Evolutionary conservation across 2,329 filamentous ascomycete genomes (phyloP), one percentile per base, ranked within the genome.

Genomic region (Aspergillus sergii): DNA sequence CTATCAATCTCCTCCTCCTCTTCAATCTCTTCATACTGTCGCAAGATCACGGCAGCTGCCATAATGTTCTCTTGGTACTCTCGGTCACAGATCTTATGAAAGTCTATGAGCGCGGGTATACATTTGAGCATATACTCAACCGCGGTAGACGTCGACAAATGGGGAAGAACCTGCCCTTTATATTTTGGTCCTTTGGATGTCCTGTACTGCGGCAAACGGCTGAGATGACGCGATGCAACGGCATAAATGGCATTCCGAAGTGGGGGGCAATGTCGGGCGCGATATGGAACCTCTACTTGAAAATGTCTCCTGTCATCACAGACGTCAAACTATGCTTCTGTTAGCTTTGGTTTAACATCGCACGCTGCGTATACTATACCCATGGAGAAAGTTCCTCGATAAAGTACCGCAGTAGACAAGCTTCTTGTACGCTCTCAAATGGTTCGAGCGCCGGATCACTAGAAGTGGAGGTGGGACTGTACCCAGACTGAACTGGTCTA

Each of bases 1-100:
- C 72, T 65, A 2, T 68, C 67, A 19, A 66, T 66, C 34, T 73
- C 70, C 66, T 73, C 70, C 28, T 72, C 71, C 36, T 72, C 69
- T 53, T 72, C 71, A 60, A 71, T 70, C 32, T 72, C 69, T 46
- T 72, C 69, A 39, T 71, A 72, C 48, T 72, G 71, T 3, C 69
- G 66, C 14, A 72, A 36, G 8, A 72, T 72, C 1, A 72, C 68
- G 1, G 69, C 67, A 1, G 71, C 69, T 3, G 68, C 69, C 69
- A 72, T 72, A 9, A 72, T 66, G 16, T 68, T 72, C 34, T 72
- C 71, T 48, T 72, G 70, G 2, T 71, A 55, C 1, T 32, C 21
- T 0, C 60, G 63, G 36, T 72, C 65, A 11, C 62, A 58, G 2
- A 66, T 63, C 8, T 66, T 45, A 4, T 65, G 69, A 36, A 69